Evolutionary conservation across 2,329 filamentous ascomycete species (phyloP), one percentile per base, ranked within the genome.

Genomic region (Stachybotrys chartarum): DNA sequence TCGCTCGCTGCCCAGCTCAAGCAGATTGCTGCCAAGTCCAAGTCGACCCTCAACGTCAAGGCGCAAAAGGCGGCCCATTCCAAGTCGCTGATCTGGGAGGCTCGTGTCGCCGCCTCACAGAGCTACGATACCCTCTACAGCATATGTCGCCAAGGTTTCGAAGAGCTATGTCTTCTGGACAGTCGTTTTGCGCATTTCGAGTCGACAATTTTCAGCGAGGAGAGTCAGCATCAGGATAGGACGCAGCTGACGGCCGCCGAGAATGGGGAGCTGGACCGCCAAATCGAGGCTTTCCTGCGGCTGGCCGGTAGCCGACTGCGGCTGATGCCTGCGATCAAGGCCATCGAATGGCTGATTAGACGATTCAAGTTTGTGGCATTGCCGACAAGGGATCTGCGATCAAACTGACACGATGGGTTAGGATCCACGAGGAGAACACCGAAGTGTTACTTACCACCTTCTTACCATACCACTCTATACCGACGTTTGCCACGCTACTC

Each of bases 61-160:
- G 90, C 92, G 66, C 91, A 97, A 75, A 93, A 91, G 73, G 84
- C 88, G 58, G 85, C 90, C 59, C 94, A 99, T 75, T 90, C 90
- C 61, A 93, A 97, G 72, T 99, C 94, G 54, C 77, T 99, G 58
- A 90, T 99, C 57, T 99, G 96, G 76, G 92, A 96, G 64, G 82
- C 89, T 57, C 84, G 86, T 67, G 80, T 93, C 63, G 94, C 94
- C 52, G 87, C 88, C 6, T 86, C 85, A 16, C 94, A 99, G 75
- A 94, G 87, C 66, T 96, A 93, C 71, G 90, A 96, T 67, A 89
- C 87, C 5, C 81, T 99, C 56, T 97, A 89, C 70, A 83, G 88
- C 55, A 83, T 96, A 69, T 97, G 93, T 68, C 79, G 85, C 62
- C 90, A 96, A 66, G 94, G 92, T 2, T 99, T 93, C 66, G 85